Evolutionary conservation across 2,329 filamentous ascomycete species (phyloP).

Genomic region (Pseudocercospora cruenta): DNA sequence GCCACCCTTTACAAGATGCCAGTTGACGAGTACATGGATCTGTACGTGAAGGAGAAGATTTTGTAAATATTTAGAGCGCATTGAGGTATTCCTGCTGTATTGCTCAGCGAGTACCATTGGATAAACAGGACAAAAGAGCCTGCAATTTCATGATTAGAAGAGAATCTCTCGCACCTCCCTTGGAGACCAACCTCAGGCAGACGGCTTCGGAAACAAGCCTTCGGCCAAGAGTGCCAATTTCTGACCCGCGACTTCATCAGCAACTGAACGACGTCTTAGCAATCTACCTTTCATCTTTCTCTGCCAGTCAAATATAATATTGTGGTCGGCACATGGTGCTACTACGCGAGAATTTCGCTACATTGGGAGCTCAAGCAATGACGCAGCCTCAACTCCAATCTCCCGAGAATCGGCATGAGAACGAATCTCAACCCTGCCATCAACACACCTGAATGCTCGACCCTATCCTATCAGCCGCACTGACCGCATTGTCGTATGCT

Average conservation of each 20-base stretch:
- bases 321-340: neutral
- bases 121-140: conserved; percentile 3
- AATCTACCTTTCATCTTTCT: neutral
- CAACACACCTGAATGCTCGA: neutral
- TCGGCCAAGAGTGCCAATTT: conserved; percentile 5
- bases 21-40: conserved; percentile 90
- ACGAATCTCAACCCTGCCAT: neutral
- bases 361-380: neutral
- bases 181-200: neutral
- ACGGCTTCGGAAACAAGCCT: neutral
- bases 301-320: neutral
- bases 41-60: conserved; percentile 66
- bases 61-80: conserved; percentile 25
- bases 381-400: neutral
- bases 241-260: neutral
- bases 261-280: neutral
- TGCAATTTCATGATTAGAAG: neutral
- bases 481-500: neutral
- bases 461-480: neutral
- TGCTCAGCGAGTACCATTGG: neutral
- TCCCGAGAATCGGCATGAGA: neutral
- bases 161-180: neutral
- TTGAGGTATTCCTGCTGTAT: neutral
- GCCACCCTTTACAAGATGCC: conserved; percentile 77
- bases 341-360: neutral